phyloP scores from a whole-genome alignment of 441 rosid genomes.

The Geranium incanum region DNA sequence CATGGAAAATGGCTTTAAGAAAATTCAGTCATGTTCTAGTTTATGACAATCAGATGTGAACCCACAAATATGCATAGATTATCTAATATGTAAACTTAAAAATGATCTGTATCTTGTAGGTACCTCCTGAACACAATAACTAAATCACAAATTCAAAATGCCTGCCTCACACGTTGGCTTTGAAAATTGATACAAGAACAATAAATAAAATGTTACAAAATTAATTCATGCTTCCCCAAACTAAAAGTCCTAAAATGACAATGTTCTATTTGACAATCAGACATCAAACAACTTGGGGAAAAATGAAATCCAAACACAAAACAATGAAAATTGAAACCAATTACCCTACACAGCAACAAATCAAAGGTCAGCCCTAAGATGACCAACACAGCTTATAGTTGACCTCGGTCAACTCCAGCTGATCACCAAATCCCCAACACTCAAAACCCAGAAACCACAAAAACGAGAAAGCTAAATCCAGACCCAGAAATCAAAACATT shows the following conservation, averaged over 20 bases:
- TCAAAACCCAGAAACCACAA: neutral
- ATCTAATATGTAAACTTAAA: neutral
- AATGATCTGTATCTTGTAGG: neutral
- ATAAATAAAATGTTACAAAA: neutral
- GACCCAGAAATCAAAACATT: neutral
- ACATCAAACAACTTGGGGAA: neutral
- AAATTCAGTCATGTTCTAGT: neutral
- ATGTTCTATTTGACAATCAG: neutral
- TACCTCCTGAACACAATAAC: neutral
- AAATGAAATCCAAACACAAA: neutral
- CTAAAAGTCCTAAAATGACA: neutral
- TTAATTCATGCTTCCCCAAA: neutral
- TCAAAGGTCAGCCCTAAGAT: neutral
- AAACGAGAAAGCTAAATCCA: neutral
- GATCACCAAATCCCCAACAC: neutral
- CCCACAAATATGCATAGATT: neutral
- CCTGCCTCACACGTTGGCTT: neutral
- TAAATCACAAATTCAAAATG: neutral
- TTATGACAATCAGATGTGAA: neutral
- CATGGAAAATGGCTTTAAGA: neutral
- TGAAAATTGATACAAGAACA: neutral
- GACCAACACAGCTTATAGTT: neutral
- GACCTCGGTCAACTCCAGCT: constrained; percentile 6
- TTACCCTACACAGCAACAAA: neutral
- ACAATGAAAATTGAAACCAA: neutral